Percentiles rank a stretch among this genome's conserved stretches.
These are phyloP conservation scores for Carex myosuroides DNA, from an alignment of 176 grass and related monocot species.

Conservation along the genomic window DNA sequence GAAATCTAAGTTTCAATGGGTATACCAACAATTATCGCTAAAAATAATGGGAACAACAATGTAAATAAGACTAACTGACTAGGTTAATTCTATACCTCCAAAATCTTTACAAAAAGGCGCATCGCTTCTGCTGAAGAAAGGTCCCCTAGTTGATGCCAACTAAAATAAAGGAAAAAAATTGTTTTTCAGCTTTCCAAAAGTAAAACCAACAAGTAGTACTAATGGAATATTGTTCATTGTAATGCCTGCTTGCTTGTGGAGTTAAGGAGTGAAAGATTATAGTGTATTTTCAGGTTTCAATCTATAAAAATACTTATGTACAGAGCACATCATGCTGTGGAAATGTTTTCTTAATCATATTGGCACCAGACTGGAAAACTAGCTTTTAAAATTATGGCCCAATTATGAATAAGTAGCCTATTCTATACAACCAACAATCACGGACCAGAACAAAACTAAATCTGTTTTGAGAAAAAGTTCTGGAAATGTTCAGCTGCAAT, in stretches of 20 bases:
- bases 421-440: background rate
- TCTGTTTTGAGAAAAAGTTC: background rate
- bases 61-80: background rate
- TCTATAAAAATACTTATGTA: conserved; percentile 14
- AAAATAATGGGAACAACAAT: conserved; percentile 13
- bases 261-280: background rate
- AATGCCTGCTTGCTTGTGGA: background rate
- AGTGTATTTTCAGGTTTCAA: background rate
- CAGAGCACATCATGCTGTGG: background rate
- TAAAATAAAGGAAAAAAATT: conserved; percentile 23
- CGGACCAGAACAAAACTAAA: background rate
- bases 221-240: background rate
- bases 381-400: background rate
- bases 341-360: background rate
- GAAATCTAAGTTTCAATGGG: too few relatives aligned
- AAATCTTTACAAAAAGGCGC: conserved; percentile 96
- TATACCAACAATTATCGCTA: background rate
- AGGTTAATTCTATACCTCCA: conserved; percentile 57
- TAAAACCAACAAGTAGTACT: background rate
- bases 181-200: conserved; percentile 6
- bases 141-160: conserved; percentile 93
- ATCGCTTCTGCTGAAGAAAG: conserved; percentile 87
- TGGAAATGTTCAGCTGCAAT: background rate
- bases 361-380: background rate
- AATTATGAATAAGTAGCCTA: background rate